phyloP scores from a whole-genome alignment of 1,139 yeast species.

The Yamadazyma atmosphaerica region DNA sequence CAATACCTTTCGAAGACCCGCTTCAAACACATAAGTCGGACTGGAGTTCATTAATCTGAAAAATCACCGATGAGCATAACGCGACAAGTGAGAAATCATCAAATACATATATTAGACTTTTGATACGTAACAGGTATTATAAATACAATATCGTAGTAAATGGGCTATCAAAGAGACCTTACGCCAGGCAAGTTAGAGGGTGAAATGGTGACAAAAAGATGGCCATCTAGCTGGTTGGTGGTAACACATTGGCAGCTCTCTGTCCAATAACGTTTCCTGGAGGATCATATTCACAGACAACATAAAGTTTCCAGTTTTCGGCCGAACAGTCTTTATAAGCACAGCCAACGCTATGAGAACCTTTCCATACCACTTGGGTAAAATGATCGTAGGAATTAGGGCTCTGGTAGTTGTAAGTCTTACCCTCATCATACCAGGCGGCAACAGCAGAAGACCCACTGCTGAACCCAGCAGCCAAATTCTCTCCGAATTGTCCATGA shows the following conservation, averaged over 20 bases:
- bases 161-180: too few species aligned
- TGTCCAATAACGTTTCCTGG: conserved; percentile 54
- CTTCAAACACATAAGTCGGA: conserved; percentile 25
- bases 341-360: conserved; percentile 71
- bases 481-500: conserved; percentile 82
- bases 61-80: neutral
- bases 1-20: conserved; percentile 44
- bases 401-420: conserved; percentile 50
- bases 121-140: too few species aligned
- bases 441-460: conserved; percentile 57
- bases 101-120: neutral
- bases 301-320: conserved; percentile 48
- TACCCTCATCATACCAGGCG: conserved; percentile 83
- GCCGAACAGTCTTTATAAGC: conserved; percentile 57
- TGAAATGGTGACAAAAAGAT: too few species aligned
- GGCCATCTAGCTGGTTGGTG: conserved; percentile 12
- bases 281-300: conserved; percentile 53
- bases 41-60: neutral
- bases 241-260: conserved; percentile 51
- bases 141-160: too few species aligned
- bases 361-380: conserved; percentile 85
- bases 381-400: conserved; percentile 61
- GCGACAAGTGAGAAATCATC: too few species aligned
- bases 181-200: conserved; percentile 1
- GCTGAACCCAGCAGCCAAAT: conserved; percentile 74